Percentiles rank a stretch among this genome's conserved stretches.
Conservation (phyloP, 2,329 filamentous ascomycete species). For the Aspergillus aculeatus region DNA sequence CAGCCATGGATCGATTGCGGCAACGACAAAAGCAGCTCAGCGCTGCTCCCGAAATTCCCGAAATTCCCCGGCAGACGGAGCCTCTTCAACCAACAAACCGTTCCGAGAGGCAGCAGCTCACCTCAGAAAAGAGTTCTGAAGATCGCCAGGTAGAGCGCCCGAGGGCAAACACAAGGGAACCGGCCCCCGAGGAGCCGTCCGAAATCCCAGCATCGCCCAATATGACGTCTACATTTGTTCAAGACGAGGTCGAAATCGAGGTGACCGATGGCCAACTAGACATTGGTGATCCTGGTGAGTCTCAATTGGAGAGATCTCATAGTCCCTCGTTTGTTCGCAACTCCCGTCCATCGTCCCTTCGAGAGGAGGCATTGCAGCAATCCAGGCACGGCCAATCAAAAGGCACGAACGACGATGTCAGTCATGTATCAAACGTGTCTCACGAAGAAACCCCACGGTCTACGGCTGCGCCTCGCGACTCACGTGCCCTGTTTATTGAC, state of each 20-base stretch:
- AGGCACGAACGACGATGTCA: neutral
- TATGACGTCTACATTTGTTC: slow-evolving; percentile 11
- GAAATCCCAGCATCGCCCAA: slow-evolving; percentile 14
- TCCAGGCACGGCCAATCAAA: neutral
- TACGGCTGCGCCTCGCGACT: neutral
- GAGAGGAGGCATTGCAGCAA: neutral
- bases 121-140: neutral
- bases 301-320: slow-evolving; percentile 18
- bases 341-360: neutral
- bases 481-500: slow-evolving; percentile 33
- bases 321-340: slow-evolving; percentile 16
- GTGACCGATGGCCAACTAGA: slow-evolving; percentile 15
- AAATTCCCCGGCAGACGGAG: slow-evolving; percentile 15
- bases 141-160: neutral
- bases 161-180: neutral
- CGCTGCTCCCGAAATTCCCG: neutral
- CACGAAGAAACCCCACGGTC: neutral
- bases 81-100: neutral
- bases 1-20: slow-evolving; percentile 12
- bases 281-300: slow-evolving; percentile 10
- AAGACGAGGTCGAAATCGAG: slow-evolving; percentile 13
- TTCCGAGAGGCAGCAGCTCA: slow-evolving; percentile 2
- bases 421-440: slow-evolving; percentile 12
- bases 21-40: slow-evolving; percentile 14
- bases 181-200: neutral